Conservation (phyloP, 768 basidiomycete genomes). For the Cystofilobasidium bisporidii region DNA sequence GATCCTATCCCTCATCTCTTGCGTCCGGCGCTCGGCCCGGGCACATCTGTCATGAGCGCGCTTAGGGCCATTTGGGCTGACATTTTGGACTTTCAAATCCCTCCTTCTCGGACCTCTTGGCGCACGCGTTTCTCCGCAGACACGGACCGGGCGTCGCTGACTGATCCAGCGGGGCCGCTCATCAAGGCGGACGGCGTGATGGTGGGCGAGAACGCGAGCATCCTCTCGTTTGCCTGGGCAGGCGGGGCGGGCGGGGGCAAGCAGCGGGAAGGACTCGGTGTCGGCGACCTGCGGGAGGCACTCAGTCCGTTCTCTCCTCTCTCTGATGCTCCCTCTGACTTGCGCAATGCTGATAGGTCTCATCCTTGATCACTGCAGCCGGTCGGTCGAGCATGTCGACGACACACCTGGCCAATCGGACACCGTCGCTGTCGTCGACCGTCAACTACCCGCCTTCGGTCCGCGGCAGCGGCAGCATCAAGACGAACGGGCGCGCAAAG, state of each 20-base stretch:
- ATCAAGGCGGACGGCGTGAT: neutral
- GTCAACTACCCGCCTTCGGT: neutral
- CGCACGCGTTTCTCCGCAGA: too few relatives aligned
- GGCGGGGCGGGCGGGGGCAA: neutral
- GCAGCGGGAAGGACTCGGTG: neutral
- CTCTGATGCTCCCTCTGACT: neutral
- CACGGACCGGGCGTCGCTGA: too few relatives aligned
- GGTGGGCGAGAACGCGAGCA: neutral
- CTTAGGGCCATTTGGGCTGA: neutral
- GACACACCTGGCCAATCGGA: neutral
- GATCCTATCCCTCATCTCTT: neutral
- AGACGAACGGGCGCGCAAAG: neutral
- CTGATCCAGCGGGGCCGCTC: neutral
- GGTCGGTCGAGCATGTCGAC: constrained; percentile 6
- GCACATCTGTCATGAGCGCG: neutral
- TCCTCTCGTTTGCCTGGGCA: neutral
- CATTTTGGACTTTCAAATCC: neutral
- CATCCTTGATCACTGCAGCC: neutral
- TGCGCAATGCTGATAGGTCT: neutral
- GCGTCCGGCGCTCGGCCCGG: too few relatives aligned
- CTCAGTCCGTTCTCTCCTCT: neutral
- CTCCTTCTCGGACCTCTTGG: neutral
- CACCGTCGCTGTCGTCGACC: neutral
- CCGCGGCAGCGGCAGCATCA: neutral
- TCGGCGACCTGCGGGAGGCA: neutral